Percentiles rank a stretch among this genome's conserved stretches.
These are phyloP conservation scores for Vaccinium corymbosum DNA, from an alignment of 148 eudicot genomes.

Conservation along the genomic window DNA sequence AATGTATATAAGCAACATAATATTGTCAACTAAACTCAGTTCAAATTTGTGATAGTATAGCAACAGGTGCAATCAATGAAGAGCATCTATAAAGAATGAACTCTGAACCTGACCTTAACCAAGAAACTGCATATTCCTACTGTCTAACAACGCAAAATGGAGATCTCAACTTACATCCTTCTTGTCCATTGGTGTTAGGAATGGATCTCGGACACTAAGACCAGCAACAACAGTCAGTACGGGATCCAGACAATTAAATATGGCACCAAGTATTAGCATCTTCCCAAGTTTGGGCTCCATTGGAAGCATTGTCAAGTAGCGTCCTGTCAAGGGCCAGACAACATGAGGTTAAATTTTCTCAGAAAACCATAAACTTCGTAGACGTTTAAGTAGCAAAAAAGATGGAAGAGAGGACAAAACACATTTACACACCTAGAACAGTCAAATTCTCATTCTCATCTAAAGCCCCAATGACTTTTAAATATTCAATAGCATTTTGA, in stretches of 20 bases:
- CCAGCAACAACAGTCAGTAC: conserved; percentile 88
- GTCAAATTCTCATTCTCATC: conserved; percentile 81
- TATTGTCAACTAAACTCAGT: not conserved
- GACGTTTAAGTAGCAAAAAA: not conserved
- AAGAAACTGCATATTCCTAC: conserved; percentile 4
- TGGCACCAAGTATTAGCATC: conserved; percentile 86
- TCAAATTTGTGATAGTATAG: not conserved
- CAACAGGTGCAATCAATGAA: not conserved
- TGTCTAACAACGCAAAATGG: not conserved
- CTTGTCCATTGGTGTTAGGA: conserved; percentile 88
- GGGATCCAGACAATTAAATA: conserved; percentile 85
- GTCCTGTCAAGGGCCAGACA: conserved; percentile 51
- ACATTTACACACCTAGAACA: conserved; percentile 48
- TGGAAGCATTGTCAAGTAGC: conserved; percentile 73
- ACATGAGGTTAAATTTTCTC: conserved; percentile 11
- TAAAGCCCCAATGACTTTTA: conserved; percentile 89
- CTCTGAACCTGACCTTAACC: not conserved
- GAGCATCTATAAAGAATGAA: conserved; percentile 12
- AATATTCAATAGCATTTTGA: conserved; percentile 91
- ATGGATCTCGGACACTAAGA: conserved; percentile 91
- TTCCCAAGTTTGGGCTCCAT: conserved; percentile 93
- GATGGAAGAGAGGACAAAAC: not conserved
- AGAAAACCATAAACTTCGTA: not conserved
- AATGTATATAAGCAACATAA: not conserved
- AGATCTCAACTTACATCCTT: conserved; percentile 71